Conservation (phyloP, 495 filamentous ascomycete genomes). For the Sordaria brevicollis region DNA sequence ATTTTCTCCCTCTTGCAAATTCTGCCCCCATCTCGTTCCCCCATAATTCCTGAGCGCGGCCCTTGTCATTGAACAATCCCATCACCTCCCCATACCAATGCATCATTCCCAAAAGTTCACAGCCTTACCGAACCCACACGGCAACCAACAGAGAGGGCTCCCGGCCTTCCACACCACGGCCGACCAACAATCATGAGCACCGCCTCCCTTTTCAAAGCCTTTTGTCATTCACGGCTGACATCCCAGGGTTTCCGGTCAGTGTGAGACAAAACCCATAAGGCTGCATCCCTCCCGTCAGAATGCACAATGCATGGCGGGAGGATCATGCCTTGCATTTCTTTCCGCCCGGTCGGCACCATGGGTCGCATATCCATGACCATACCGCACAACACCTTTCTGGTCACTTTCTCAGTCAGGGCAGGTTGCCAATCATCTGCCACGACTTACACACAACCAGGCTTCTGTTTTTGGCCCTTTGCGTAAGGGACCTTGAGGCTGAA, state of each 20-base stretch:
- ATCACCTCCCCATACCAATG: not conserved
- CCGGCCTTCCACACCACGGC: not conserved
- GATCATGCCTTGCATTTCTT: not conserved
- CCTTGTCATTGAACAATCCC: not conserved
- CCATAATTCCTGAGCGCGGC: not conserved
- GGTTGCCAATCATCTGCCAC: not conserved
- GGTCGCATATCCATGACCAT: not conserved
- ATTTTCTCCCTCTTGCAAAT: no score
- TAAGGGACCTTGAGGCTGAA: not conserved
- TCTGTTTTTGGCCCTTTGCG: not conserved
- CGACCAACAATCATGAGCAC: not conserved
- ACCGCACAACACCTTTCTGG: not conserved
- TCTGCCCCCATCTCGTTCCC: not conserved
- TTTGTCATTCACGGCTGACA: not conserved
- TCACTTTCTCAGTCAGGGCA: no score
- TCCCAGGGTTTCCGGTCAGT: no score
- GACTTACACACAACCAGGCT: not conserved
- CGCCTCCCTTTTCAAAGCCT: not conserved
- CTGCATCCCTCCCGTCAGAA: no score
- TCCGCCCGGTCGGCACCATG: not conserved
- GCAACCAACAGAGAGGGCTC: not conserved
- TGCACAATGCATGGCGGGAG: not conserved
- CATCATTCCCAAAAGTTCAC: not conserved
- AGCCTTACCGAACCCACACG: not conserved
- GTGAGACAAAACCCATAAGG: not conserved